Evolutionary conservation across 805 yeast species (phyloP), one percentile per base, ranked within the genome.

Genomic region (Naumovozyma baii): DNA sequence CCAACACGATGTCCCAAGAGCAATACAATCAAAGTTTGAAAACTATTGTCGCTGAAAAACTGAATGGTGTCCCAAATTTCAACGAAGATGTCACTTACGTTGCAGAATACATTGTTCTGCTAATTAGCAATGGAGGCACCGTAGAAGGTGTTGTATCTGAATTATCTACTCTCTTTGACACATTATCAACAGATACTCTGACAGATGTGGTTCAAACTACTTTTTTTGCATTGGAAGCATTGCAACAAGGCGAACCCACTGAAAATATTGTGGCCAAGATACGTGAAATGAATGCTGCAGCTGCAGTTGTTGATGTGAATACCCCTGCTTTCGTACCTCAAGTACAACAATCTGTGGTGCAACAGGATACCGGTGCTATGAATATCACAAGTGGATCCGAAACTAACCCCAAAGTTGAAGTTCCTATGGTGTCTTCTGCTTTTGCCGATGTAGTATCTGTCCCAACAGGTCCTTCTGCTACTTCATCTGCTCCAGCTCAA

Each of bases 71-170:
- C 18, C 60, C 59, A 5, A 68, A 67, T 42, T 62, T 72, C 44
- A 62, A 61, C 9, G 79, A 74, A 40, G 80, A 75, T 50, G 68
- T 72, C 18, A 67, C 63, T 34, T 80, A 78, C 49, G 78, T 80
- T 32, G 83, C 92, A 12, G 92, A 83, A 58, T 83, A 74, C 52
- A 76, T 83, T 41, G 70, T 78, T n/a, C 71, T 81, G 33, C 65
- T 83, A 57, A 79, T 83, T 44, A 78, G 80, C 12, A 80, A 80
- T 48, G 78, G 80, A 49, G 76, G 80, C 51, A 63, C 76, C 4
- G 72, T 80, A 10, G 69, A 66, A 14, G 82, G 78, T 39, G 78
- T 82, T 28, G 69, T 72, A 15, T 62, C 61, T 15, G 92, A 83
- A 52, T 68, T 83, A 22, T 65, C 73, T 28, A 72, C 74, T 33